A percentile compares a stretch with the other conserved stretches of the same genome.
phyloP scores from a whole-genome alignment of 2,329 filamentous ascomycete genomes.

The Rhynchosporium graminicola region DNA sequence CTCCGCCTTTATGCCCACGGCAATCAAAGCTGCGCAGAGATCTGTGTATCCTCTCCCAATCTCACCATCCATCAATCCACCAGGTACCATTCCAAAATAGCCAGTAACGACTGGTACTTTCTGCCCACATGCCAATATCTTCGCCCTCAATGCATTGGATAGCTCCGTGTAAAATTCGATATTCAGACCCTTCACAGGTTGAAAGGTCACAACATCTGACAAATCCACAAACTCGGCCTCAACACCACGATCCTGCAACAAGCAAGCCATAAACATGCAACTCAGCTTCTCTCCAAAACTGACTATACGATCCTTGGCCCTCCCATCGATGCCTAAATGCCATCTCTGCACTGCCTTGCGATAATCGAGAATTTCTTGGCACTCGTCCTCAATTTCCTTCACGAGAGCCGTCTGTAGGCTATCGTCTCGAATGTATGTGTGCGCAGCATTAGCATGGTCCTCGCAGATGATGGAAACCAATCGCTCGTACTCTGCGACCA shows the following conservation, averaged over 20 bases:
- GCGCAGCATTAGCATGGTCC: slow-evolving; percentile 77
- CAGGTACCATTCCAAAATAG: slow-evolving; percentile 92
- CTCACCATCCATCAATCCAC: slow-evolving; percentile 82
- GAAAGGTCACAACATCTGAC: slow-evolving; percentile 75
- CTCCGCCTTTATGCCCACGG: slow-evolving; percentile 81
- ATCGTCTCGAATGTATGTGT: slow-evolving; percentile 59
- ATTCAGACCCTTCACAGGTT: slow-evolving; percentile 59
- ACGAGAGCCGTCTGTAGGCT: slow-evolving; percentile 60
- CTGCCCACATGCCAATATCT: slow-evolving; percentile 64
- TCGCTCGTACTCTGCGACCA: slow-evolving; percentile 65
- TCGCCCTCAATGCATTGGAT: slow-evolving; percentile 60
- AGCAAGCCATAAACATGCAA: slow-evolving; percentile 84
- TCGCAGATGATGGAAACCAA: slow-evolving; percentile 79
- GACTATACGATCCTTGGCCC: slow-evolving; percentile 83
- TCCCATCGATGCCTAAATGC: slow-evolving; percentile 73
- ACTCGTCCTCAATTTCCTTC: slow-evolving; percentile 73
- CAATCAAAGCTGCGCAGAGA: slow-evolving; percentile 87
- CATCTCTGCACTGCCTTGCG: slow-evolving; percentile 64
- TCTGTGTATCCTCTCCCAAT: slow-evolving; percentile 97
- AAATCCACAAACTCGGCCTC: slow-evolving; percentile 90
- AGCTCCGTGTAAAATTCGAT: slow-evolving; percentile 70
- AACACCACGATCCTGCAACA: slow-evolving; percentile 79
- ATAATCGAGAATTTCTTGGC: slow-evolving; percentile 76
- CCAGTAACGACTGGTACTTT: slow-evolving; percentile 82
- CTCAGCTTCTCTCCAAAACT: slow-evolving; percentile 96